These are phyloP conservation scores for Erodium texanum DNA, from an alignment of 441 rosid genomes.

Conservation along the genomic window DNA sequence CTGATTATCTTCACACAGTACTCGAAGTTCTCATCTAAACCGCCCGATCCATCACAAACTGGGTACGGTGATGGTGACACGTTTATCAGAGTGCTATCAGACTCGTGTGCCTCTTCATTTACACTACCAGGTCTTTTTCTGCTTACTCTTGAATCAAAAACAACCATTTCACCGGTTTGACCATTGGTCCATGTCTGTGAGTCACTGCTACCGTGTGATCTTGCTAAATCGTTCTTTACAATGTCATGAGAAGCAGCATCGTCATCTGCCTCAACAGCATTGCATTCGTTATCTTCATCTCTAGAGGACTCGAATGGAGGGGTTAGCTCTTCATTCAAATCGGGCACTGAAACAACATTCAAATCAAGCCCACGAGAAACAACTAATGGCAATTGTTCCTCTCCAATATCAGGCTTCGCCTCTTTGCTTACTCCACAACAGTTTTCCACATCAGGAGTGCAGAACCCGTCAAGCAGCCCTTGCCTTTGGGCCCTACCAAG, in stretches of 20 bases:
- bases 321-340: constrained; percentile 80
- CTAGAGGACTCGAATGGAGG: constrained; percentile 73
- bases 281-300: constrained; percentile 78
- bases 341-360: constrained; percentile 77
- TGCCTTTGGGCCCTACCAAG: constrained; percentile 66
- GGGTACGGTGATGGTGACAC: constrained; percentile 29
- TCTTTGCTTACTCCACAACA: constrained; percentile 41
- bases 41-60: constrained; percentile 37
- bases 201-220: constrained; percentile 60
- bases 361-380: constrained; percentile 60
- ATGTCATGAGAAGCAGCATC: constrained; percentile 70
- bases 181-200: constrained; percentile 45
- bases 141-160: constrained; percentile 46
- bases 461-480: constrained; percentile 60
- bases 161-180: constrained; percentile 46
- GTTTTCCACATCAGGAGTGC: constrained; percentile 49
- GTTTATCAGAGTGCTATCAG: constrained; percentile 70
- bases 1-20: constrained; percentile 73
- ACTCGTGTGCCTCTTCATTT: constrained; percentile 62
- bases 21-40: constrained; percentile 75
- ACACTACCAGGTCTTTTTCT: constrained; percentile 49
- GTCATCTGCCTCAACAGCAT: constrained; percentile 20
- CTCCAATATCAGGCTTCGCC: constrained; percentile 27
- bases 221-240: constrained; percentile 43
- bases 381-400: constrained; percentile 31